Conservation (phyloP, 2,329 filamentous ascomycete genomes). For the Diaporthe amygdali region DNA sequence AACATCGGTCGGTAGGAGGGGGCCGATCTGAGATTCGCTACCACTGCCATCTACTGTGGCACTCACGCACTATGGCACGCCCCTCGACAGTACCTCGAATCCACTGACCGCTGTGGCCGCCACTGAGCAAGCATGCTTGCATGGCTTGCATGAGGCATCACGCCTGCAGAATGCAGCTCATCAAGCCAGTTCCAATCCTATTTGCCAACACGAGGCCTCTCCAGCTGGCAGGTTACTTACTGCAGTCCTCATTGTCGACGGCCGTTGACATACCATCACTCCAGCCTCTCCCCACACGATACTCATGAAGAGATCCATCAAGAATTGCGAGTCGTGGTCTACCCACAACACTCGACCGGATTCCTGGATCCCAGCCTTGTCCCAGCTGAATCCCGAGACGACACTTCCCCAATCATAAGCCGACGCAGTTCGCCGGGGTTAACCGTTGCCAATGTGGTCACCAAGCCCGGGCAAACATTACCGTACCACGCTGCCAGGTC, state of each 20-base stretch:
- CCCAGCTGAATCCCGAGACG: constrained; percentile 1
- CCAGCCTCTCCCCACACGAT: not conserved
- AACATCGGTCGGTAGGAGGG: constrained; percentile 5
- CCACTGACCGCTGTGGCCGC: not conserved
- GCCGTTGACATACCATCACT: not conserved
- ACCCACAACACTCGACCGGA: not conserved
- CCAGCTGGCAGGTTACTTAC: not conserved
- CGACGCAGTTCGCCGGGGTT: not conserved
- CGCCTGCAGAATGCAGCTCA: not conserved
- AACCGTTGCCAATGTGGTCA: not conserved
- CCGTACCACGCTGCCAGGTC: not conserved
- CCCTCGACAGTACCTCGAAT: not conserved
- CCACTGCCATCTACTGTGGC: not conserved
- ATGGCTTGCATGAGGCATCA: not conserved
- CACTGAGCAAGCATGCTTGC: not conserved
- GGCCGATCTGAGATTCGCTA: constrained; percentile 12
- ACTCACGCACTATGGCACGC: not conserved
- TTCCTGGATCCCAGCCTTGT: constrained; percentile 7
- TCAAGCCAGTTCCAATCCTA: not conserved
- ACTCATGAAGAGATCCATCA: not conserved
- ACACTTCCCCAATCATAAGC: not conserved
- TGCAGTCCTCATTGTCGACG: not conserved
- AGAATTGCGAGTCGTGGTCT: not conserved
- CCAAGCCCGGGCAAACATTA: not conserved
- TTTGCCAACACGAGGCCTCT: not conserved